Conservation (phyloP, 2,329 filamentous ascomycete species). For the Fusarium buxicola region DNA sequence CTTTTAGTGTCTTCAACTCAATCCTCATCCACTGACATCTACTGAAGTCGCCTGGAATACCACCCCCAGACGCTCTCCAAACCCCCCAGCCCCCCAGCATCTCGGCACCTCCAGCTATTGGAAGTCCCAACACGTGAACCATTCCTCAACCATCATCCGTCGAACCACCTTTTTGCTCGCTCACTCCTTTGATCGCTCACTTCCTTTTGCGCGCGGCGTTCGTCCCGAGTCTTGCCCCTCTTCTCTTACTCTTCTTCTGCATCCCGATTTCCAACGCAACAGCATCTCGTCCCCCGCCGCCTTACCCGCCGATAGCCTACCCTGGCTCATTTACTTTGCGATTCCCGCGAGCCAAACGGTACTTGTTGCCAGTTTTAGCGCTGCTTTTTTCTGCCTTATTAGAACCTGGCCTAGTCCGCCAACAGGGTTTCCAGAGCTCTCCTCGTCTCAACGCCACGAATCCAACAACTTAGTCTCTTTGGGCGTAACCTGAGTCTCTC, state of each 20-base stretch:
- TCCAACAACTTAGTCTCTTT: conserved; percentile 18
- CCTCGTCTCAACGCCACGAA: conserved; percentile 45
- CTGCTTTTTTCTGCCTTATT: conserved; percentile 38
- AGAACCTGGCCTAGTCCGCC: conserved; percentile 35
- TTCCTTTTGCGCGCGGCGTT: conserved; percentile 26
- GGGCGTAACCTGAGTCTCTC: neutral
- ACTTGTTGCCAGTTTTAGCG: conserved; percentile 27
- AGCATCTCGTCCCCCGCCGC: conserved; percentile 14
- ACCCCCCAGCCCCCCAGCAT: conserved; percentile 30
- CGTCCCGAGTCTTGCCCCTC: conserved; percentile 8
- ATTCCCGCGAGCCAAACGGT: conserved; percentile 14
- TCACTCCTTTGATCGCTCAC: conserved; percentile 28
- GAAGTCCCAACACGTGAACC: conserved; percentile 47
- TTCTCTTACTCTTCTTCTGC: conserved; percentile 7
- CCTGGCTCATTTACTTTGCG: conserved; percentile 21
- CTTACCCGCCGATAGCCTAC: conserved; percentile 24
- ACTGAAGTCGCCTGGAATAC: conserved; percentile 22
- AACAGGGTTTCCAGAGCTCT: conserved; percentile 42
- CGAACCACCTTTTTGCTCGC: conserved; percentile 29
- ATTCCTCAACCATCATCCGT: conserved; percentile 45
- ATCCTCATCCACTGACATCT: neutral
- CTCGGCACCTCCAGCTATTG: conserved; percentile 46
- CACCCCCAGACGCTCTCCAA: conserved; percentile 9
- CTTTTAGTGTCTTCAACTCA: neutral
- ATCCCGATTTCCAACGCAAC: conserved; percentile 4